These are phyloP conservation scores for Cytospora piceae DNA, from an alignment of 2,329 filamentous ascomycete genomes.

Conservation along the genomic window DNA sequence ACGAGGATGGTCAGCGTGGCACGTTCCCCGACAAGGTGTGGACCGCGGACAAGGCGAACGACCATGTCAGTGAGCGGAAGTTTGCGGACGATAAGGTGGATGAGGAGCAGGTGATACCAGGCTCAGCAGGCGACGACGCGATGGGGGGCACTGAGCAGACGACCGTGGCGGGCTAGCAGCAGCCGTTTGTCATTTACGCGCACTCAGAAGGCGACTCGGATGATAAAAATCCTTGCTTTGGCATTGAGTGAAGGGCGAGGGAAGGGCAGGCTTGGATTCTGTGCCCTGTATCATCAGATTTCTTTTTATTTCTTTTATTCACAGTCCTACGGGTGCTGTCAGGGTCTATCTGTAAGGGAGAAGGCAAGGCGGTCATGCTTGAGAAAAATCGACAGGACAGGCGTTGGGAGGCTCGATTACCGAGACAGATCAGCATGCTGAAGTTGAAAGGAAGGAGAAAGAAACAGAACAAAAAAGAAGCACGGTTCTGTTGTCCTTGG, in stretches of 20 bases:
- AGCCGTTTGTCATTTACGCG: slow-evolving; percentile 17
- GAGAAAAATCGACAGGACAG: slow-evolving; percentile 9
- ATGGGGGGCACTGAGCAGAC: slow-evolving; percentile 44
- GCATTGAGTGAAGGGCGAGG: slow-evolving; percentile 12
- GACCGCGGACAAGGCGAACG: slow-evolving; percentile 65
- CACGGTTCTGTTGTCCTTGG: not conserved
- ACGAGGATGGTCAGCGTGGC: slow-evolving; percentile 87
- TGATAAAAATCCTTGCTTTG: not conserved
- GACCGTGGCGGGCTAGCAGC: slow-evolving; percentile 40
- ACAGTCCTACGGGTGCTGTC: slow-evolving; percentile 13
- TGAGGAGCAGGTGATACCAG: slow-evolving; percentile 75
- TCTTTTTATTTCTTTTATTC: slow-evolving; percentile 6
- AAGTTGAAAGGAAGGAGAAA: slow-evolving; percentile 7
- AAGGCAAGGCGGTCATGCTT: slow-evolving; percentile 9
- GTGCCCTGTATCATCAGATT: slow-evolving; percentile 23
- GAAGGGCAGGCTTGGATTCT: slow-evolving; percentile 1
- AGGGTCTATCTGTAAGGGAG: slow-evolving; percentile 4
- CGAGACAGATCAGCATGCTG: slow-evolving; percentile 7
- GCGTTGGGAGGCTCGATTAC: slow-evolving; percentile 18
- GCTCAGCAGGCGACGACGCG: slow-evolving; percentile 45
- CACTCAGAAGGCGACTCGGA: slow-evolving; percentile 11
- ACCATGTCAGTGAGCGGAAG: slow-evolving; percentile 85
- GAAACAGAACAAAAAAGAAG: not conserved
- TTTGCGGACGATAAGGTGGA: slow-evolving; percentile 73
- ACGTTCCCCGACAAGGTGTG: slow-evolving; percentile 89